Evolutionary conservation across 768 basidiomycete species (phyloP).

Genomic region (Hericium erinaceus): DNA sequence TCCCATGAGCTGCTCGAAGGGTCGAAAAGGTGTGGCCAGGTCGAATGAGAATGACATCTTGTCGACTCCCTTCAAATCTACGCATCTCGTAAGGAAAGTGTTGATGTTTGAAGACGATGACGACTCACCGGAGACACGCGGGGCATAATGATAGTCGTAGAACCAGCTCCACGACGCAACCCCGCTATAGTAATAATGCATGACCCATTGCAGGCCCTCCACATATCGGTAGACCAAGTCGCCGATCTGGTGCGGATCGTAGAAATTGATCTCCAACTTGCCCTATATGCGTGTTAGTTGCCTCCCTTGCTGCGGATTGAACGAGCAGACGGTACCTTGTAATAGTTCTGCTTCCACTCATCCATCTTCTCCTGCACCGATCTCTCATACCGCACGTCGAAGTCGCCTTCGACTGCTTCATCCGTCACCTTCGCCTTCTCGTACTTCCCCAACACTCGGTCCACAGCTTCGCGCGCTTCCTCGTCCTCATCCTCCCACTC

Average conservation of each 20-base stretch:
- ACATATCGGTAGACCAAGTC: constrained; percentile 74
- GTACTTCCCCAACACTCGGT: constrained; percentile 82
- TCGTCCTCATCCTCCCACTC: constrained; percentile 51
- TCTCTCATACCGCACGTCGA: constrained; percentile 70
- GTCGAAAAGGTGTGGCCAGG: constrained; percentile 81
- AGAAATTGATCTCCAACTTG: constrained; percentile 77
- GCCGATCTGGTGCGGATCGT: constrained; percentile 57
- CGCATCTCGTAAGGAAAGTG: constrained; percentile 11
- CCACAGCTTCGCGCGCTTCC: constrained; percentile 64
- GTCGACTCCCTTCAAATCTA: constrained; percentile 55
- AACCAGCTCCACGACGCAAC: constrained; percentile 99
- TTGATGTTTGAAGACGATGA: constrained; percentile 1
- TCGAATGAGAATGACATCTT: constrained; percentile 82
- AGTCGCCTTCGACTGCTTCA: constrained; percentile 61
- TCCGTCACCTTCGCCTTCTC: constrained; percentile 72
- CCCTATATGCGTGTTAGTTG: constrained; percentile 39
- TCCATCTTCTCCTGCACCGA: constrained; percentile 13
- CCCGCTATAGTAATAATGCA: constrained; percentile 97
- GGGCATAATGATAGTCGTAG: constrained; percentile 96
- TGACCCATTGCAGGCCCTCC: constrained; percentile 96
- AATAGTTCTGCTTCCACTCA: constrained; percentile 51
- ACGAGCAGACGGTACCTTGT: constrained; percentile 47
- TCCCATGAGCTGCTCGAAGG: constrained; percentile 97
- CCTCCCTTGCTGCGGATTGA: not conserved
- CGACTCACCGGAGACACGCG: constrained; percentile 80